Percentiles rank a stretch among this genome's conserved stretches.
These are phyloP conservation scores for Cornus suecica DNA, from an alignment of 148 eudicot genomes.

Conservation along the genomic window DNA sequence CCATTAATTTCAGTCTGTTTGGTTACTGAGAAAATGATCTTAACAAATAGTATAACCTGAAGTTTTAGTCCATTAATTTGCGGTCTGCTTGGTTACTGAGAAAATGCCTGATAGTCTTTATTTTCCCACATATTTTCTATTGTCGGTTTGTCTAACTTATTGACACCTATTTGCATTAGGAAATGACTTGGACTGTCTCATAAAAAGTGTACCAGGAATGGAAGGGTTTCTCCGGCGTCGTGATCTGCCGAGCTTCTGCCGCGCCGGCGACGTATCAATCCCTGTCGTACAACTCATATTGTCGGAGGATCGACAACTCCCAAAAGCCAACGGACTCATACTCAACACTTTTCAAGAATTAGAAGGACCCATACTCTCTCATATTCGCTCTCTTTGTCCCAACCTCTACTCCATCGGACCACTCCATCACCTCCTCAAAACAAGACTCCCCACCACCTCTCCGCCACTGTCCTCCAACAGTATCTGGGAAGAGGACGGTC, in stretches of 20 bases:
- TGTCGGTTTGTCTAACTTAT: too few relatives aligned
- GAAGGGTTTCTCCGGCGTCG: conserved; percentile 33
- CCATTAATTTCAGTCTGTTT: too few relatives aligned
- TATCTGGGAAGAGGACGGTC: conserved; percentile 22
- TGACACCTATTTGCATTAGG: conserved; percentile 9
- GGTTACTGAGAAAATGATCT: too few relatives aligned
- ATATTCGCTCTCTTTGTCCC: conserved; percentile 20
- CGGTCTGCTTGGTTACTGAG: background rate
- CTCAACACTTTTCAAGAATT: conserved; percentile 45
- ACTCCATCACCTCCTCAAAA: conserved; percentile 23
- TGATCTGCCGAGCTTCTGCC: conserved; percentile 28
- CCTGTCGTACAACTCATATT: conserved; percentile 11
- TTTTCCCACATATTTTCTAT: too few relatives aligned
- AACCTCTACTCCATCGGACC: conserved; percentile 46
- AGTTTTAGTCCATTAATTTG: too few relatives aligned
- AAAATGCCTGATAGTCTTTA: too few relatives aligned
- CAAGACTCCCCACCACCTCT: background rate
- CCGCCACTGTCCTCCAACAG: conserved; percentile 15
- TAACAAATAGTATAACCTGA: too few relatives aligned
- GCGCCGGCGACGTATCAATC: conserved; percentile 12
- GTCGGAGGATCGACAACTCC: conserved; percentile 11
- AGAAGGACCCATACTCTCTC: conserved; percentile 28
- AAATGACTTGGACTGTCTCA: conserved; percentile 25
- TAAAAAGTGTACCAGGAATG: conserved; percentile 37
- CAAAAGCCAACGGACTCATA: conserved; percentile 34